A percentile compares a stretch with the other conserved stretches of the same genome.
Evolutionary conservation across 352 stramenopile species (phyloP).

Genomic region (Elongisporangium prolatum): DNA sequence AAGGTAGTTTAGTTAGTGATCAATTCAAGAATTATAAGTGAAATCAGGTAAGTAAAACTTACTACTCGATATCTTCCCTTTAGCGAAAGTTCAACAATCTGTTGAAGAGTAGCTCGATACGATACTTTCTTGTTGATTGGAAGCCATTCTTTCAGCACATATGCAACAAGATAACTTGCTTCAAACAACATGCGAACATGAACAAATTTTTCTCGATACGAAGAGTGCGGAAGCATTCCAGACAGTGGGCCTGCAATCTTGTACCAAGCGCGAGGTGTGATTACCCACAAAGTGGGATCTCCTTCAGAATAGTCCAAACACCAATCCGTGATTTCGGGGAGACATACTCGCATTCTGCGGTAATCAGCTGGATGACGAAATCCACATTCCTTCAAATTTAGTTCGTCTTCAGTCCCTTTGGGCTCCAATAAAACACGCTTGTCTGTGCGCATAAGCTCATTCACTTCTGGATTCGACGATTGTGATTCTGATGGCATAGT

Average conservation of each 20-base stretch:
- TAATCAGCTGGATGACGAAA: slow-evolving; percentile 69
- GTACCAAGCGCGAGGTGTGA: slow-evolving; percentile 81
- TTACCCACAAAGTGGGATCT: slow-evolving; percentile 80
- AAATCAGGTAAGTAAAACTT: slow-evolving; percentile 12
- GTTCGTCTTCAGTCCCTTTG: slow-evolving; percentile 49
- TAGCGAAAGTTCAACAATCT: slow-evolving; percentile 76
- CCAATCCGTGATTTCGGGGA: slow-evolving; percentile 84
- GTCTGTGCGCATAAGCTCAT: slow-evolving; percentile 79
- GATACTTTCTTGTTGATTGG: slow-evolving; percentile 85
- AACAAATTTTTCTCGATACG: slow-evolving; percentile 70
- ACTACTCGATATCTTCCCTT: slow-evolving; percentile 72
- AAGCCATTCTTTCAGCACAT: slow-evolving; percentile 82
- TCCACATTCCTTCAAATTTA: slow-evolving; percentile 77
- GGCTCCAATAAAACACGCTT: slow-evolving; percentile 34
- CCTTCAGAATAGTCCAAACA: slow-evolving; percentile 85
- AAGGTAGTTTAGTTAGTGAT: not conserved
- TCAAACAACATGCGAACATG: slow-evolving; percentile 78
- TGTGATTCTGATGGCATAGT: slow-evolving; percentile 14
- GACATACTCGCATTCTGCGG: slow-evolving; percentile 61
- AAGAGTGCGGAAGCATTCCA: slow-evolving; percentile 60
- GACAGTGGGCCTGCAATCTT: slow-evolving; percentile 80
- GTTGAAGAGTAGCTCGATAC: slow-evolving; percentile 76
- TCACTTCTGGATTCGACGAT: slow-evolving; percentile 34
- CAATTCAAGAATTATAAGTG: not conserved
- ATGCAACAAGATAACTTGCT: slow-evolving; percentile 78